Percentiles rank a stretch among this genome's conserved stretches.
phyloP scores from a whole-genome alignment of 2,329 filamentous ascomycete genomes.

The Penicillium sp. region DNA sequence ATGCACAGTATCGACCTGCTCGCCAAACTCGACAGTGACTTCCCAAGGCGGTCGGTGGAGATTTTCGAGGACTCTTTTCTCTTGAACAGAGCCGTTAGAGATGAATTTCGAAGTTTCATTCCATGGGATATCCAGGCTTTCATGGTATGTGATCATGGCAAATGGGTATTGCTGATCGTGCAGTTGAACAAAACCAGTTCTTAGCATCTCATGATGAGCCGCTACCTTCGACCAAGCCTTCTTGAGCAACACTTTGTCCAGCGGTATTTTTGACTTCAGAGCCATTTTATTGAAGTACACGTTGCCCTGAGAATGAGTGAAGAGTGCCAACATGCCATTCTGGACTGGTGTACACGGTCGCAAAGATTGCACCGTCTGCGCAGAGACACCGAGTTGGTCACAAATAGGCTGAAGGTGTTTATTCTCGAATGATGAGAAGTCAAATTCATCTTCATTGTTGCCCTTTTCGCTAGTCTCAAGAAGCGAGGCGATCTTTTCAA shows the following conservation, averaged over 20 bases:
- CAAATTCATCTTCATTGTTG: constrained; percentile 31
- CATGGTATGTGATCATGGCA: constrained; percentile 67
- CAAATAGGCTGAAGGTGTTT: constrained; percentile 39
- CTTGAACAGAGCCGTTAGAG: constrained; percentile 5
- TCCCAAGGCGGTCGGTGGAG: constrained; percentile 64
- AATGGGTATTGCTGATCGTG: constrained; percentile 63
- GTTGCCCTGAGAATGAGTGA: constrained; percentile 62
- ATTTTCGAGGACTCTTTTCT: constrained; percentile 38
- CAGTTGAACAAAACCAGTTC: constrained; percentile 68
- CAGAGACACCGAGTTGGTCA: constrained; percentile 28
- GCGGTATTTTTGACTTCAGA: constrained; percentile 48
- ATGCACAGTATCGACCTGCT: constrained; percentile 36
- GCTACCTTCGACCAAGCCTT: constrained; percentile 61
- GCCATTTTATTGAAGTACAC: constrained; percentile 74
- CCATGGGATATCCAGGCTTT: constrained; percentile 43
- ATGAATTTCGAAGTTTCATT: constrained; percentile 12
- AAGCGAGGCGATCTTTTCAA: constrained; percentile 33
- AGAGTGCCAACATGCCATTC: constrained; percentile 74
- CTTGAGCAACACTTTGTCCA: constrained; percentile 46
- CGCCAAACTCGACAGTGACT: constrained; percentile 48
- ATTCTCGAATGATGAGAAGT: constrained; percentile 54
- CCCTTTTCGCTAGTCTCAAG: constrained; percentile 38
- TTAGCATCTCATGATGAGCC: constrained; percentile 65
- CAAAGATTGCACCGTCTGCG: constrained; percentile 53
- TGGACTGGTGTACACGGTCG: constrained; percentile 80